phyloP scores from a whole-genome alignment of 768 basidiomycete species.

The Tubosaeta brunneosetosa region DNA sequence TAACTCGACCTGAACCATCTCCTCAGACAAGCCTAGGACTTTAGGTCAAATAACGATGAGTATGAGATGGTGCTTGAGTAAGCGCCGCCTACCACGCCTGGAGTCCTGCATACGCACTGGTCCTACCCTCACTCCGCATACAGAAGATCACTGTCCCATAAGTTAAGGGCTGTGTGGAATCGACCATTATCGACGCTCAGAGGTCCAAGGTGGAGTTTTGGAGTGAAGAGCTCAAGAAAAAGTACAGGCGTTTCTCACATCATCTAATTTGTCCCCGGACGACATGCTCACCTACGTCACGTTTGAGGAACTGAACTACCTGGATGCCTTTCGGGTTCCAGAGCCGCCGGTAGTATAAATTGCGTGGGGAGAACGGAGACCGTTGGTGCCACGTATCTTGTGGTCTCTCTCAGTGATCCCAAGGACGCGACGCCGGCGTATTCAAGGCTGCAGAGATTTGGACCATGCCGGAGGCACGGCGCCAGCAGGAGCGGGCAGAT shows the following conservation, averaged over 20 bases:
- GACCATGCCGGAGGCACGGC: conserved; percentile 20
- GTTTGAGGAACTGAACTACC: conserved; percentile 45
- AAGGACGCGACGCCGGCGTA: conserved; percentile 42
- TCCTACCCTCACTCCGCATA: too few relatives aligned
- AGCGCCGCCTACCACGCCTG: too few relatives aligned
- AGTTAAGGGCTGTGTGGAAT: conserved; percentile 23
- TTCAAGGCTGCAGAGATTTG: conserved; percentile 39
- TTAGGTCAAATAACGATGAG: too few relatives aligned
- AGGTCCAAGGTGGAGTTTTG: conserved; percentile 35
- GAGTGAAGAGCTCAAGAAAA: conserved; percentile 19
- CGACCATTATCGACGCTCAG: conserved; percentile 38
- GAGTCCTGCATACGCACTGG: too few relatives aligned
- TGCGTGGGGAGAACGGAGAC: conserved; percentile 36
- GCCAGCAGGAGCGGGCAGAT: conserved; percentile 23
- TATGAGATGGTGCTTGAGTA: too few relatives aligned
- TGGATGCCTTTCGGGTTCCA: conserved; percentile 44
- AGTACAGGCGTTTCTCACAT: conserved; percentile 27
- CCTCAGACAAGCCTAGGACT: too few relatives aligned
- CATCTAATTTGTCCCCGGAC: conserved; percentile 12
- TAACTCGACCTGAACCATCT: too few relatives aligned
- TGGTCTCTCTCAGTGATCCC: conserved; percentile 40
- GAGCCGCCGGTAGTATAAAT: conserved; percentile 39
- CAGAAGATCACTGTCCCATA: too few relatives aligned
- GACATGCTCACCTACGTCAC: conserved; percentile 46
- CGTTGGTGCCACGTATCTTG: conserved; percentile 38